Conservation (phyloP, 371 early-diverging fungal genomes). For the Actinomortierella ambigua region DNA sequence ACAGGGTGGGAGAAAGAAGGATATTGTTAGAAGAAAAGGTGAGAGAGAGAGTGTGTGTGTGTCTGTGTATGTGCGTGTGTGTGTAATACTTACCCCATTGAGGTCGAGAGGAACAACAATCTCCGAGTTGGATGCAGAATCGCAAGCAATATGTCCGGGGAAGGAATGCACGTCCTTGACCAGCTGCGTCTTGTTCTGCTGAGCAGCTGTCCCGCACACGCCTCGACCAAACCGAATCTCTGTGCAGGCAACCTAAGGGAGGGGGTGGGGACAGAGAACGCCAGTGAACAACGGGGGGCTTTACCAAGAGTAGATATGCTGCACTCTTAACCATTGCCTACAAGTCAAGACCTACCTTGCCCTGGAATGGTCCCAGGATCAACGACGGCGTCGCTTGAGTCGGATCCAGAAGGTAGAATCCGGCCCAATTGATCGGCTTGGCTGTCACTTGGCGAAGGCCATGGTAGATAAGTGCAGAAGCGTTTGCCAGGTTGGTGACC, state of each 20-base stretch:
- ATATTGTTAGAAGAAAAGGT: neutral
- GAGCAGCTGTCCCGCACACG: slow-evolving; percentile 88
- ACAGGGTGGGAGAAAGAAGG: neutral
- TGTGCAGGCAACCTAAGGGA: slow-evolving; percentile 76
- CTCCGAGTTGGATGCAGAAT: slow-evolving; percentile 86
- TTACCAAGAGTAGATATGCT: too few relatives aligned
- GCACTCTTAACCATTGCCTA: too few relatives aligned
- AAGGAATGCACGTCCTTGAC: slow-evolving; percentile 85
- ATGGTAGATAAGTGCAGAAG: slow-evolving; percentile 82
- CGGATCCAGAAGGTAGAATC: slow-evolving; percentile 80
- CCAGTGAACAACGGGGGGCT: too few relatives aligned
- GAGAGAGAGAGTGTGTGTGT: slow-evolving; percentile 6
- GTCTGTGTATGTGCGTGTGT: neutral
- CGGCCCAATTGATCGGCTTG: slow-evolving; percentile 91
- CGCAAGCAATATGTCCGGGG: slow-evolving; percentile 93
- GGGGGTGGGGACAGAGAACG: neutral
- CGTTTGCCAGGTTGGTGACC: slow-evolving; percentile 83
- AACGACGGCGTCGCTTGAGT: slow-evolving; percentile 47
- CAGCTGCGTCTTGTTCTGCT: slow-evolving; percentile 55
- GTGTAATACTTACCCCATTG: slow-evolving; percentile 49
- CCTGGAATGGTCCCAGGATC: slow-evolving; percentile 92
- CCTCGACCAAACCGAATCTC: slow-evolving; percentile 83
- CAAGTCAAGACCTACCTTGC: too few relatives aligned
- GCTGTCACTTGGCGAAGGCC: slow-evolving; percentile 69
- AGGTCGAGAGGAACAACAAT: slow-evolving; percentile 85